Percentiles rank a stretch among this genome's conserved stretches.
Evolutionary conservation across 495 filamentous ascomycete species (phyloP).

Genomic region (Penicillium soppii): DNA sequence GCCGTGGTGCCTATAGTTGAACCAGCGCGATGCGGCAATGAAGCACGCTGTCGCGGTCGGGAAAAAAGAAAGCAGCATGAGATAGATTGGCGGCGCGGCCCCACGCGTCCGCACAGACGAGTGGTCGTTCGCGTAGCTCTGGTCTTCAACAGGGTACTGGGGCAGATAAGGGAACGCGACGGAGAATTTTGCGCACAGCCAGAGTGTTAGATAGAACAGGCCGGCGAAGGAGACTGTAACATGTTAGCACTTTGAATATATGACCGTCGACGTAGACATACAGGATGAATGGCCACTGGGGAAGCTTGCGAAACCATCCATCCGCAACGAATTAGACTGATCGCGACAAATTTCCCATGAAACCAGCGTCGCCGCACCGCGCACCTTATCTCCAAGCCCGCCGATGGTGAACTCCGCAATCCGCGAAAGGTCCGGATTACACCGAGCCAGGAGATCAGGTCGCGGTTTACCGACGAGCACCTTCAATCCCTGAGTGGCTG

Average conservation of each 20-base stretch:
- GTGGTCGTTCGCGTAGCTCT: slow-evolving; percentile 21
- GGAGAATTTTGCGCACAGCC: slow-evolving; percentile 62
- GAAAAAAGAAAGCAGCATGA: slow-evolving; percentile 55
- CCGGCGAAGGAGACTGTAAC: slow-evolving; percentile 59
- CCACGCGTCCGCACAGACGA: slow-evolving; percentile 45
- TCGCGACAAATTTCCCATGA: slow-evolving; percentile 53
- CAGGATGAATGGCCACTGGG: slow-evolving; percentile 69
- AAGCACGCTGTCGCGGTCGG: slow-evolving; percentile 59
- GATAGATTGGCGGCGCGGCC: slow-evolving; percentile 56
- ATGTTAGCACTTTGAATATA: background rate
- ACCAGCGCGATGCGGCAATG: slow-evolving; percentile 61
- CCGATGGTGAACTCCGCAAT: slow-evolving; percentile 46
- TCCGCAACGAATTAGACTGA: slow-evolving; percentile 32
- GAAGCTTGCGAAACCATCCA: slow-evolving; percentile 66
- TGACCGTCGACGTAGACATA: slow-evolving; percentile 30
- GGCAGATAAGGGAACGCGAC: slow-evolving; percentile 63
- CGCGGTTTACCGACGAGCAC: slow-evolving; percentile 62
- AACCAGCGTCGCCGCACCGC: slow-evolving; percentile 48
- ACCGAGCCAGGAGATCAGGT: slow-evolving; percentile 63
- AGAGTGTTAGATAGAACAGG: slow-evolving; percentile 62
- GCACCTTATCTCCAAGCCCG: slow-evolving; percentile 46
- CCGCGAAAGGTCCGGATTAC: slow-evolving; percentile 52
- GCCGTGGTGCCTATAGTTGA: slow-evolving; percentile 61
- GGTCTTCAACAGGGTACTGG: slow-evolving; percentile 26
- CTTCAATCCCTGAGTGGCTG: slow-evolving; percentile 63